Base-by-base conservation (phyloP, 805 yeast genomes). In the Metschnikowia bowlesiae region DNA sequence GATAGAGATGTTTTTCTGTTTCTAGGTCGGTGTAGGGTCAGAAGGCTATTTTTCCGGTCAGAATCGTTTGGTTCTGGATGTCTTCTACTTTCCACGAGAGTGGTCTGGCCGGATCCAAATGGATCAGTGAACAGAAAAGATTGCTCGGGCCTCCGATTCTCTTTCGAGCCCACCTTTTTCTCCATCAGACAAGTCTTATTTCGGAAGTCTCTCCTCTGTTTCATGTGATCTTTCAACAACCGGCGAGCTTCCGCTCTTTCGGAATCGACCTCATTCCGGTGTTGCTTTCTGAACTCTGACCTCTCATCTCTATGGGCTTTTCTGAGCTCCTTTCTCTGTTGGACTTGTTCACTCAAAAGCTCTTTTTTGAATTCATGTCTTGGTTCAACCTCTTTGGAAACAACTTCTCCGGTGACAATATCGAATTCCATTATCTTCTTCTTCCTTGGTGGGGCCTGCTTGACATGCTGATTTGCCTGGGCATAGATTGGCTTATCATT, bases 401-500 rank as follows among this genome's bases (percentile, higher is more conserved):
- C 11, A 26, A 44, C 16, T 8, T 53, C 51, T 8, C 57, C 58
- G 0, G 55, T 53, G 7, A 39, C 38, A 28, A 44, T 6, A 42
- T 54, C 56, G 36, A 54, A 47, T 36, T 46, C 48, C 3, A 53
- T 49, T 11, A 45, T 32, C 30, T 29, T 31, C 38, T 49, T 51
- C 30, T 50, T 39, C 6, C 31, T n/a, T 30, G 50, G 13, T 10
- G 39, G 31, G 33, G 49, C 33, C 35, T 43, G 45, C 51, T 38
- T 48, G 37, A 43, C 59, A 51, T 52, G 55, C 47, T 63, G 60
- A 54, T 68, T 68, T 22, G 75, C 77, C 31, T 70, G 67, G 16
- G 66, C 61, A 51, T 73, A 73, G 16, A 73, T 71, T 5, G 77
- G 78, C 53, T 70, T 71, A 45, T 69, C 66, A 11, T 54, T 52